Percentiles rank a stretch among this genome's conserved stretches.
These are phyloP conservation scores for Exidia glandulosa DNA, from an alignment of 768 basidiomycete species.

Conservation along the genomic window DNA sequence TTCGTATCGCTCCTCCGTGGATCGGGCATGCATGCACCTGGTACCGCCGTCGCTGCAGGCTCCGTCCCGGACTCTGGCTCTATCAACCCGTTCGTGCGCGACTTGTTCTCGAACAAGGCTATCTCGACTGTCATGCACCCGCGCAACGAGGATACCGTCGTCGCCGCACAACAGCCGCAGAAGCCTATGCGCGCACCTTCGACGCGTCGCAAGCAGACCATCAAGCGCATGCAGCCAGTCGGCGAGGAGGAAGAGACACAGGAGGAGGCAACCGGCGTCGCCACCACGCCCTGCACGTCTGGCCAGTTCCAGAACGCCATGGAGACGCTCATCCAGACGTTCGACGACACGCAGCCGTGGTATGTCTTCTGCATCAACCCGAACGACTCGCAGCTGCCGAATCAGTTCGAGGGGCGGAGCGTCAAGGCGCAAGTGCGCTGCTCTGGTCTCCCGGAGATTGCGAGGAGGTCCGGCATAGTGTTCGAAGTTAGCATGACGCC, in stretches of 20 bases:
- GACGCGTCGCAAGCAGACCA: slow-evolving; percentile 66
- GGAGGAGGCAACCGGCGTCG: slow-evolving; percentile 20
- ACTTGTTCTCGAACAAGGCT: slow-evolving; percentile 76
- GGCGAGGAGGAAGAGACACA: slow-evolving; percentile 34
- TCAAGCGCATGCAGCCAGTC: slow-evolving; percentile 50
- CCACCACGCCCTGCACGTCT: slow-evolving; percentile 56
- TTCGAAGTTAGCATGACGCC: slow-evolving; percentile 82
- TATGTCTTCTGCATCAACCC: slow-evolving; percentile 88
- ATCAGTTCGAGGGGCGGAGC: slow-evolving; percentile 84
- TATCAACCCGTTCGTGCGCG: slow-evolving; percentile 83
- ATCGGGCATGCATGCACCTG: not conserved
- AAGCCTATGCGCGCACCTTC: slow-evolving; percentile 93
- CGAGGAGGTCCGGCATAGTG: slow-evolving; percentile 48
- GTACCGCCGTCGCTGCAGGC: slow-evolving; percentile 13
- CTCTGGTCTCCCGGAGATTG: slow-evolving; percentile 67
- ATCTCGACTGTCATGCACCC: slow-evolving; percentile 92
- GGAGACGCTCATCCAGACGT: slow-evolving; percentile 75
- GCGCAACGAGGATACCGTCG: slow-evolving; percentile 87
- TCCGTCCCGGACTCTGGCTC: slow-evolving; percentile 42
- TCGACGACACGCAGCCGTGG: slow-evolving; percentile 87
- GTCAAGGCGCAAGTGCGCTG: slow-evolving; percentile 88
- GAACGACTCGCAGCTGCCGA: slow-evolving; percentile 90
- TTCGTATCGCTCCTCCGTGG: slow-evolving; percentile 86
- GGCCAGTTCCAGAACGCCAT: slow-evolving; percentile 82
- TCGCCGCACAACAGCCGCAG: slow-evolving; percentile 84